phyloP scores from a whole-genome alignment of 2,329 filamentous ascomycete species.

The Cladosporium sp. region DNA sequence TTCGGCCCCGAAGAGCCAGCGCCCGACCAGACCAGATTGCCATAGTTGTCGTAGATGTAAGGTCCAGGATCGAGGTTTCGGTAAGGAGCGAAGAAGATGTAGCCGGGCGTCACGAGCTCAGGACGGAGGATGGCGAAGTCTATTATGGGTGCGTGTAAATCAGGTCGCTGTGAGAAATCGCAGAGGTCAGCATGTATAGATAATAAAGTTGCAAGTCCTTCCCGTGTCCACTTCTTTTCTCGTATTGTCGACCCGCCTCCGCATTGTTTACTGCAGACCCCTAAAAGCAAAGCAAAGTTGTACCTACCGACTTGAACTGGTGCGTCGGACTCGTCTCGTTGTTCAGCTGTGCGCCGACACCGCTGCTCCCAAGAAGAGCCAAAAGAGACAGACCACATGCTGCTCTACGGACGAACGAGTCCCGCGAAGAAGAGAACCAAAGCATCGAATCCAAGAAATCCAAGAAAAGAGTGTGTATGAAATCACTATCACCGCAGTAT shows the following conservation, averaged over 20 bases:
- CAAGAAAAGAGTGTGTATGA: background rate
- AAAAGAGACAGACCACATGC: conserved; percentile 12
- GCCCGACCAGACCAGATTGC: conserved; percentile 53
- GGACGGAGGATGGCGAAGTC: conserved; percentile 36
- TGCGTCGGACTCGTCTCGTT: conserved; percentile 39
- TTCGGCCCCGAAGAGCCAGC: conserved; percentile 52
- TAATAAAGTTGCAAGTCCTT: background rate
- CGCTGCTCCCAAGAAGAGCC: conserved; percentile 7
- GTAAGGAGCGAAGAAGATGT: conserved; percentile 54
- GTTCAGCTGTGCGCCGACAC: conserved; percentile 28
- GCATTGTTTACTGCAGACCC: background rate
- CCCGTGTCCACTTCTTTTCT: background rate
- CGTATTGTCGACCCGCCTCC: background rate
- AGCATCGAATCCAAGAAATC: conserved; percentile 11
- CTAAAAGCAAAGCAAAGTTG: background rate
- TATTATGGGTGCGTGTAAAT: conserved; percentile 41
- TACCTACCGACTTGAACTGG: conserved; percentile 38
- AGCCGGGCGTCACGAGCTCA: conserved; percentile 46
- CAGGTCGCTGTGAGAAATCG: conserved; percentile 36
- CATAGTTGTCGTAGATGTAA: conserved; percentile 54
- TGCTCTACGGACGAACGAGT: background rate
- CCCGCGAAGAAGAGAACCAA: conserved; percentile 2
- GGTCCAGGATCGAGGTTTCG: conserved; percentile 50
- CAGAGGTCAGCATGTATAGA: conserved; percentile 21
- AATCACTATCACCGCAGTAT: background rate